Percentiles rank a stretch among this genome's conserved stretches.
phyloP scores from a whole-genome alignment of 2,329 filamentous ascomycete species.

The Lasiodiplodia gonubiensis region DNA sequence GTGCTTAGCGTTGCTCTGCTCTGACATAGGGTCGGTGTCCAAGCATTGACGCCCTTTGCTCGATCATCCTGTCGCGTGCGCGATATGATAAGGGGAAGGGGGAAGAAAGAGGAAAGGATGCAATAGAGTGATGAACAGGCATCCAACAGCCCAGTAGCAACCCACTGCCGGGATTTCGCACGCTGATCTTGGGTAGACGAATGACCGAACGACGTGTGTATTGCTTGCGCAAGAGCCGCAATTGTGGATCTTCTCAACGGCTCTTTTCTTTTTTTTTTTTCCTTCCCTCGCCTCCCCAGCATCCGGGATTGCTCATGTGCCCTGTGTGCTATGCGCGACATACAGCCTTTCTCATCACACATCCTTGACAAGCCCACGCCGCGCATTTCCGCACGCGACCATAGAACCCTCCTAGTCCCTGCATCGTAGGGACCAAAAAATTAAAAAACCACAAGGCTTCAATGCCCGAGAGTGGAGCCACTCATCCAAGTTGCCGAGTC shows the following conservation, averaged over 20 bases:
- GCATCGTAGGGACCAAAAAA: background rate
- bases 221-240: slow-evolving; percentile 20
- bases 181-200: background rate
- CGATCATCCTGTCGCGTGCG: background rate
- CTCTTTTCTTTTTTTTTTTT: background rate
- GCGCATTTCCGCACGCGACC: slow-evolving; percentile 10
- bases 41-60: background rate
- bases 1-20: slow-evolving; percentile 5
- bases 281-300: slow-evolving; percentile 10
- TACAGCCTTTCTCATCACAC: background rate
- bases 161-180: background rate
- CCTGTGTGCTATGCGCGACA: slow-evolving; percentile 20
- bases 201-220: background rate
- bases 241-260: slow-evolving; percentile 23
- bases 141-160: background rate
- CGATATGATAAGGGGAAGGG: background rate
- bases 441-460: background rate
- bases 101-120: background rate
- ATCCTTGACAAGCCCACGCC: background rate
- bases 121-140: background rate
- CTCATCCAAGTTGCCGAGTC: background rate
- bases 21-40: background rate
- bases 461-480: slow-evolving; percentile 3
- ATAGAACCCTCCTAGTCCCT: background rate
- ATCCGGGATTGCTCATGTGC: slow-evolving; percentile 21